Base-by-base conservation (phyloP, 257 asterid species). In the Nicotiana attenuata region DNA sequence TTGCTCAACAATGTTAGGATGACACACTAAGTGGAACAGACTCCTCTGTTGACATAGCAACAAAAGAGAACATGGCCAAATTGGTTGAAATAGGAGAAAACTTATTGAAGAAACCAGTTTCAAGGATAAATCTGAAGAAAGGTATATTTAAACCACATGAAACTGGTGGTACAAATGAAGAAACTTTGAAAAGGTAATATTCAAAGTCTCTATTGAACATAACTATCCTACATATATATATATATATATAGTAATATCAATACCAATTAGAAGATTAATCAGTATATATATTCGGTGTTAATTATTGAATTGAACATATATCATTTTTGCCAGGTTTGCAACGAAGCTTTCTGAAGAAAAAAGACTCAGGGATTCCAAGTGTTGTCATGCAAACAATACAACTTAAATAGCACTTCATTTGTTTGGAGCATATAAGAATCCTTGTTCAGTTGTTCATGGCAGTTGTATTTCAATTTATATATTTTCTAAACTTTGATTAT, bases 311-410 rank as follows among this genome's bases (percentile, higher is more conserved):
- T 19, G 41, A 50, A 3, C 61, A 33, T 33, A 33, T 33, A 26
- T 26, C 41, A 0, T 26, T 45, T 73, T 61, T 71, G 8, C 33
- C 35, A 86, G 85, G 87, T 84, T 84, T 56, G 89, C 93, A 1
- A 67, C 82, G 55, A 79, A 82, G 63, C 88, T 90, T 24, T 88
- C 90, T 0, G 82, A 85, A 29, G 90, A 88, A 81, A 85, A 82
- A 83, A 87, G 47, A 78, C 76, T 20, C 7, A 71, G 78, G 7
- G 1, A 35, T 38, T 19, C 5, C 10, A 68, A 68, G 1, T 0
- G 0, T 19, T 1, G 55, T 10, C 0, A 11, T 35, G 2, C 2
- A 2, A 0, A 35, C 13, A n/a, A 35, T 38, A 38, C 10, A 38
- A 38, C 45, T 38, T 38, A 38, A 38, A 38, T 7, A 38, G 10